Evolutionary conservation across 2,329 filamentous ascomycete species (phyloP).

Genomic region (Phaeoacremonium minimum): DNA sequence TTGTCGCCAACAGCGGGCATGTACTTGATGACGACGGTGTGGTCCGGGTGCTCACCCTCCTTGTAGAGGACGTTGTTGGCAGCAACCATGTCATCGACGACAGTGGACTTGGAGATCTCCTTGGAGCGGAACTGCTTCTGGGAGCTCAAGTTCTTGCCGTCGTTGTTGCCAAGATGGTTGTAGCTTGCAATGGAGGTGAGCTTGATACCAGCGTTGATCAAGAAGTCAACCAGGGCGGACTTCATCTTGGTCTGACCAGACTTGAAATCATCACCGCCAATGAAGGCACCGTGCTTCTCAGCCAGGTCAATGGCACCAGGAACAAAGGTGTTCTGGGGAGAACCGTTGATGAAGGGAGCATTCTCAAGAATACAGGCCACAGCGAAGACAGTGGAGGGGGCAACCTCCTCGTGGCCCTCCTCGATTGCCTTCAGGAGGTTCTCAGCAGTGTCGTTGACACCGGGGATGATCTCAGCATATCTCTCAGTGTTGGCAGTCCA

Average conservation of each 20-base stretch:
- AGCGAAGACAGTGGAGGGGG: constrained; percentile 92
- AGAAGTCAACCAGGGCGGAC: constrained; percentile 94
- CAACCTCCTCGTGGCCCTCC: constrained; percentile 81
- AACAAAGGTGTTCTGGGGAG: constrained; percentile 98
- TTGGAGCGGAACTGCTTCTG: constrained; percentile 99
- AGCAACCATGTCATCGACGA: constrained; percentile 99
- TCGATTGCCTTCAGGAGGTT: constrained; percentile 88
- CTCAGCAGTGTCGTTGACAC: constrained; percentile 94
- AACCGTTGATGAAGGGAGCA: constrained; percentile 96
- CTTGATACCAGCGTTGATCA: constrained; percentile 98
- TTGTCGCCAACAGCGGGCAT: constrained; percentile 98
- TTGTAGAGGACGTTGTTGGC: constrained; percentile 90
- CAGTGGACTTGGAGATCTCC: constrained; percentile 99
- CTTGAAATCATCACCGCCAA: constrained; percentile 99
- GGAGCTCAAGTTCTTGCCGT: constrained; percentile 96
- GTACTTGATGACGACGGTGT: constrained; percentile 99
- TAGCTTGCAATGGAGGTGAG: constrained; percentile 97
- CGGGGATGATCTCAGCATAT: constrained; percentile 80
- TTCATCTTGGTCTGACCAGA: constrained; percentile 99
- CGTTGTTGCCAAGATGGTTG: constrained; percentile 99
- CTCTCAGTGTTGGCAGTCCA: constrained; percentile 99
- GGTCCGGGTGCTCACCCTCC: constrained; percentile 90
- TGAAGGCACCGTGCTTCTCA: constrained; percentile 81
- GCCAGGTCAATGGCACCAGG: constrained; percentile 88
- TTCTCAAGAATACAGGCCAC: constrained; percentile 90